Base-by-base conservation (phyloP, 495 filamentous ascomycete genomes). In the Penicillium arizonense region DNA sequence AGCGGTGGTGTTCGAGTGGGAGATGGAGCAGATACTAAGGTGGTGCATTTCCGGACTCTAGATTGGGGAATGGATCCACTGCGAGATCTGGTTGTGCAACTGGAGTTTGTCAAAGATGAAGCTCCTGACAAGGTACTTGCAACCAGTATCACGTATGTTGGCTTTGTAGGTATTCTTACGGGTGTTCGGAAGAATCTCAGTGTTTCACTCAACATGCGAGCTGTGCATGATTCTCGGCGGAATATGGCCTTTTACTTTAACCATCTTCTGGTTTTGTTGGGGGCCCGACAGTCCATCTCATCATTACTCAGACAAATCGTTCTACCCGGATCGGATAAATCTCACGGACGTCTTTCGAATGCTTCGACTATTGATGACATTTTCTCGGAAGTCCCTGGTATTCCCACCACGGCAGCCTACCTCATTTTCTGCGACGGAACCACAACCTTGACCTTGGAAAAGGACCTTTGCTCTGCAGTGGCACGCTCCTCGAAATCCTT, bases 21-120 rank as follows among this genome's bases (percentile, higher is more conserved):
- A 30, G 55, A 63, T 1, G 58, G 46, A 24, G 47, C 52, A 1
- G 39, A 61, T 21, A 49, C 50, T 0, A 67, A 56, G 41, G 80
- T 87, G 74, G 53, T 86, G 53, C 85, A 87, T 64, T 88, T 87
- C 56, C 69, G 85, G 8, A 86, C 83, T 3, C 63, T 88, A 42
- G 85, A 88, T 57, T 88, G 85, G 85, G 79, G 71, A 0, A 87
- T 88, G 85, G 77, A 84, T 53, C 58, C 63, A 11, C 63, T 87
- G 26, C 73, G 85, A 16, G 64, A 74, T 18, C 51, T 86, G 28
- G 62, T 86, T 26, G 80, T 87, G 5, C 74, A 79, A 35, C 67
- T 87, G 28, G 82, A 88, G 40, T 87, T 77, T 59, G 68, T 81
- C 16, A 50, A 64, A 3, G 58, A 64, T 9, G 52, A 56, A 0